Evolutionary conservation across 176 grass and related monocot species (phyloP), one percentile per base, ranked within the genome.

Genomic region (Bolboschoenus planiculmis): DNA sequence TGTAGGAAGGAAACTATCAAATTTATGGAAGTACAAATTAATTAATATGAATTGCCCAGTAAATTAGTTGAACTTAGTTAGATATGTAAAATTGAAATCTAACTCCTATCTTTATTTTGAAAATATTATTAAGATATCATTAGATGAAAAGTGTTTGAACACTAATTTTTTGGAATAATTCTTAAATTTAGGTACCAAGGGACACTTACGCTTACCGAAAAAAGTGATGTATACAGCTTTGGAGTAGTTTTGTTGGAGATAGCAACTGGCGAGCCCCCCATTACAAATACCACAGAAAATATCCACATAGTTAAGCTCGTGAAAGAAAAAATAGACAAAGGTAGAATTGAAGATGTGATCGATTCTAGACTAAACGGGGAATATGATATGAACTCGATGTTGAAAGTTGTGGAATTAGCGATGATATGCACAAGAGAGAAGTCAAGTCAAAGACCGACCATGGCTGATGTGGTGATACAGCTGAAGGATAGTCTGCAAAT

Each of bases 341-440:
- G 78, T 23, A 56, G 56, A 29, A 81, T 86, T 11, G 44, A 70
- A 2, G 76, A 61, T 42, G 51, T 86, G 30, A 57, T 26, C 47
- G 85, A 86, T 81, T 18, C 58, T 55, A 86, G 42, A 4, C 35
- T 86, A 31, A 56, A 21, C 2, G 85, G 85, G 20, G 57, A 85
- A 14, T 85, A 60, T 33, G 35, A 77, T 48, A 50, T 20, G 27
- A 57, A 85, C 50, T 85, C 83, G 26, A 39, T 85, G 56, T 78
- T 70, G 83, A 85, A 85, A 70, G 67, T 85, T 62, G 16, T 85
- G 3, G 83, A 85, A 63, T 33, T 85, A 10, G 83, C 83, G 60
- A 72, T 85, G 83, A 27, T 33, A 10, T 85, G 83, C 21, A 85
- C 83, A 42, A 29, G 46, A 4, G 56, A 75, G 21, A 37, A 55